Base-by-base conservation (phyloP, 129 eudicot genomes). In the Helianthus tuberosus region DNA sequence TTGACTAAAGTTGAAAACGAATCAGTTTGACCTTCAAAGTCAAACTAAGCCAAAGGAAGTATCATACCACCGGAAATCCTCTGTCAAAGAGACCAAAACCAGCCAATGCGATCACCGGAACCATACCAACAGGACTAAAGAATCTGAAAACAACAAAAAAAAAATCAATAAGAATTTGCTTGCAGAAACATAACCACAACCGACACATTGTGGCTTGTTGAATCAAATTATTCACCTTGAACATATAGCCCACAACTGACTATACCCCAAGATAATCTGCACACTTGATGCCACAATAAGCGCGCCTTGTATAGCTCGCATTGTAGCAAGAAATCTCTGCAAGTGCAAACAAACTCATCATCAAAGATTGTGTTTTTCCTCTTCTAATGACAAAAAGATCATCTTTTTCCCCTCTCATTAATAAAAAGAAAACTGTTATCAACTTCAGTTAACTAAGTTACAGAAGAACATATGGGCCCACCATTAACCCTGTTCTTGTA, bases 41-140 rank as follows among this genome's bases (percentile, higher is more conserved):
- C 12, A 41, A 68, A 77, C 47, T 27, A 27, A 60, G 55, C 44
- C 49, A 48, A 71, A 68, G 52, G 25, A 58, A 66, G 61, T 71
- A 27, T 39, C 43, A 8, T 85, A 95, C 99, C 94, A 88, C 91
- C 1, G 99, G 97, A 74, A 95, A 95, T 69, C 99, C 99, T 81
- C 92, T 85, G 75, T 95, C 99, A 67, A 95, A 83, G 17, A 95
- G 88, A 47, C 99, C 99, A 82, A 95, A 89, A 10, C 97, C 99
- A 23, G 76, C 89, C 82, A 91, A 84, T 55, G 97, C 81, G 53
- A 95, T 92, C 14, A 95, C 99, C 1, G 99, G 99, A 69, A 84
- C 99, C 99, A 91, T 91, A 11, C 96, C 97, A 69, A 95, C 80
- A 23, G 99, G 99, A 77, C 97, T 95, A 82, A 94, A 94, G 84